These are phyloP conservation scores for Cryphonectria nitschkei DNA, from an alignment of 2,329 filamentous ascomycete genomes.

Conservation along the genomic window DNA sequence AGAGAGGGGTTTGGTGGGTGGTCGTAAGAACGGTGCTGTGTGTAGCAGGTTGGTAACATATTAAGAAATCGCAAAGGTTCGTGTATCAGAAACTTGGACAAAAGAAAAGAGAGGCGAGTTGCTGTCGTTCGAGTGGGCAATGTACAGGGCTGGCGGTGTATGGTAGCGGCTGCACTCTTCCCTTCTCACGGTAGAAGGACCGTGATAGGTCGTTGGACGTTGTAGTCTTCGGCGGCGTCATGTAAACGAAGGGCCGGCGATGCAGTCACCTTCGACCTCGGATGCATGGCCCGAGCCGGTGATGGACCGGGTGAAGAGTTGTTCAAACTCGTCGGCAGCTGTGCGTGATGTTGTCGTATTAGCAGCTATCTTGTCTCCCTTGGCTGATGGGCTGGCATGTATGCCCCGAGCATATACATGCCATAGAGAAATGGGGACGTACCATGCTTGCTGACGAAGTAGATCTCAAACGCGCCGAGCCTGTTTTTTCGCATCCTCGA, in stretches of 20 bases:
- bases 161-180: neutral
- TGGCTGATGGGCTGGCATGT: too few relatives aligned
- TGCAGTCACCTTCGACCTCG: conserved; percentile 16
- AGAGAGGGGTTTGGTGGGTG: too few relatives aligned
- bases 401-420: neutral
- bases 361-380: neutral
- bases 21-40: neutral
- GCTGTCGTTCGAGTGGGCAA: neutral
- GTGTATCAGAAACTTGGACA: neutral
- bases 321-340: conserved; percentile 46
- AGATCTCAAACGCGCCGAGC: conserved; percentile 54
- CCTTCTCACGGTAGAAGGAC: neutral
- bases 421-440: conserved; percentile 20
- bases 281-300: conserved; percentile 13
- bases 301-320: conserved; percentile 42
- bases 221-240: neutral
- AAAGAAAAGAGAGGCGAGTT: neutral
- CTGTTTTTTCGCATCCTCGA: conserved; percentile 54
- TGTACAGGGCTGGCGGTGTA: neutral
- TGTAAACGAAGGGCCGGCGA: conserved; percentile 5
- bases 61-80: neutral
- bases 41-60: neutral
- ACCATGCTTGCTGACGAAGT: conserved; percentile 51
- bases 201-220: neutral
- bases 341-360: neutral